Evolutionary conservation across 768 basidiomycete species (phyloP).

Genomic region (Clavulina sp.): DNA sequence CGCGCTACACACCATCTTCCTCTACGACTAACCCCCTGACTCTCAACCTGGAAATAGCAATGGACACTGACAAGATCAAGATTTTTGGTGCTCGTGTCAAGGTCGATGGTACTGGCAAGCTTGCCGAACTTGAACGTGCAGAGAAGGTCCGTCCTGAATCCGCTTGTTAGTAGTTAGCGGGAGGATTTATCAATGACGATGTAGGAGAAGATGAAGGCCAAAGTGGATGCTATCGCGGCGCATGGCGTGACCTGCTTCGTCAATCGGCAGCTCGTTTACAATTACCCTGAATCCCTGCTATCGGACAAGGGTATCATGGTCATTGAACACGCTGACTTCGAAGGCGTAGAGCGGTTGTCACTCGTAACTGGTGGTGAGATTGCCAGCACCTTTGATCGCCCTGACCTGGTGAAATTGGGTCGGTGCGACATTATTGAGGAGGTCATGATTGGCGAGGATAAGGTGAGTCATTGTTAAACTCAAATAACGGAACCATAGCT

Average conservation of each 20-base stretch:
- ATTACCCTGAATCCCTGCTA: constrained; percentile 94
- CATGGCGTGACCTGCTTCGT: constrained; percentile 97
- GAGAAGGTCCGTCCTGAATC: constrained; percentile 42
- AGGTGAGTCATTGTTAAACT: constrained; percentile 32
- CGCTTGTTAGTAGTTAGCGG: neutral
- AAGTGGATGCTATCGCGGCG: constrained; percentile 83
- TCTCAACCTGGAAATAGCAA: constrained; percentile 44
- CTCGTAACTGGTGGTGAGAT: constrained; percentile 98
- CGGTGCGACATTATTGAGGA: constrained; percentile 92
- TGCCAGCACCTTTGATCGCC: constrained; percentile 83
- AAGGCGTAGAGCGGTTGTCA: constrained; percentile 90
- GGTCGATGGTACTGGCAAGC: constrained; percentile 89
- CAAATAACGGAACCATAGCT: neutral
- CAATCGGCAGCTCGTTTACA: constrained; percentile 97
- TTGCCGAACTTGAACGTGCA: constrained; percentile 94
- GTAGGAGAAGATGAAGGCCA: constrained; percentile 99
- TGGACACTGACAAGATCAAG: constrained; percentile 99
- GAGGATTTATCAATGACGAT: neutral
- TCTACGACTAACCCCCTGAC: neutral
- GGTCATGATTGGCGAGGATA: constrained; percentile 98
- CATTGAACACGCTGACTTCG: constrained; percentile 98
- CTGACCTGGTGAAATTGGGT: constrained; percentile 84
- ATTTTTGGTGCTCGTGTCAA: constrained; percentile 93
- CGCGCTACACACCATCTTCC: constrained; percentile 17
- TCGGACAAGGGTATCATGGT: constrained; percentile 88